phyloP scores from a whole-genome alignment of 345 rosid species.

The Corchorus olitorius region DNA sequence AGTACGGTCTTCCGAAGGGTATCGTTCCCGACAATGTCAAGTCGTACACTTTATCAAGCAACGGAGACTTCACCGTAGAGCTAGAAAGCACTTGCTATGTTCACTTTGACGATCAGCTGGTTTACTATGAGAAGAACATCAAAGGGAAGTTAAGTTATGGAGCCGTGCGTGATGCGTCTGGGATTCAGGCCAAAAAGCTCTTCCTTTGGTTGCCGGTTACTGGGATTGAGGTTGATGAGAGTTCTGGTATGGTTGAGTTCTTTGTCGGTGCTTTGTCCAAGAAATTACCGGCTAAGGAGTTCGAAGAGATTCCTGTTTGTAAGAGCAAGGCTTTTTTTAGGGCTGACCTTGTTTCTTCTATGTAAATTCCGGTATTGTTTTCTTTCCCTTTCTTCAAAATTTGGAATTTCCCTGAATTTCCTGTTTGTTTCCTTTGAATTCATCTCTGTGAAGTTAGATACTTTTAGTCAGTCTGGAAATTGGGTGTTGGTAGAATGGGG shows the following conservation, averaged over 20 bases:
- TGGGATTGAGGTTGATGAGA: conserved; percentile 48
- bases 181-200: conserved; percentile 68
- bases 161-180: conserved; percentile 50
- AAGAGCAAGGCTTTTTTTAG: conserved; percentile 33
- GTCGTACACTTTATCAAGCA: conserved; percentile 54
- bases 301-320: conserved; percentile 59
- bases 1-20: conserved; percentile 71
- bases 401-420: not conserved
- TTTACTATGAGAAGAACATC: conserved; percentile 55
- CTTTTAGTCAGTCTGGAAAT: not conserved
- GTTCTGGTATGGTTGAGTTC: conserved; percentile 54
- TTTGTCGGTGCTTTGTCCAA: conserved; percentile 71
- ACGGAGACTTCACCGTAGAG: conserved; percentile 57
- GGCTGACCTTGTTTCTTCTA: conserved; percentile 31
- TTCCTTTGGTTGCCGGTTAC: conserved; percentile 71
- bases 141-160: conserved; percentile 64
- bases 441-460: not conserved
- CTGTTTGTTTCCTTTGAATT: not conserved
- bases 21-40: conserved; percentile 58
- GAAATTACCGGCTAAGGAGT: conserved; percentile 61
- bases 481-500: not conserved
- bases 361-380: conserved; percentile 30
- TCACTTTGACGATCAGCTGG: conserved; percentile 54
- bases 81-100: conserved; percentile 53
- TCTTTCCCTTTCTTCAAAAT: not conserved